Evolutionary conservation across 1,284 basidiomycete species (phyloP).

Genomic region (Inonotus obliquus): DNA sequence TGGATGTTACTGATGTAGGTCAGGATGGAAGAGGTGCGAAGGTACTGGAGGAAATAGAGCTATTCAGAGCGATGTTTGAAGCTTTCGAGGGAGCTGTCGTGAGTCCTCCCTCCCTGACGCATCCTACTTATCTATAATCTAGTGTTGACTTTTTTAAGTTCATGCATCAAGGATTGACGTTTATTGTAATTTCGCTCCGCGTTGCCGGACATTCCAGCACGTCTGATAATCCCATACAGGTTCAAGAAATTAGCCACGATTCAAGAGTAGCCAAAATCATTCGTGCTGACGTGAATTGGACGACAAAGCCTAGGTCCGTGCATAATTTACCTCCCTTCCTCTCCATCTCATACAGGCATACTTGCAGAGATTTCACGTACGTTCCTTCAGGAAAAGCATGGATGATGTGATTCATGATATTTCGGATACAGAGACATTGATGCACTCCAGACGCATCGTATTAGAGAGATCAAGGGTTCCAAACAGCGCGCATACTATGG

Average conservation of each 20-base stretch:
- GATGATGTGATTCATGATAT: neutral
- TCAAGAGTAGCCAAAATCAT: slow-evolving; percentile 67
- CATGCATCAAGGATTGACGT: slow-evolving; percentile 78
- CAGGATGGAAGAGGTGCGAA: slow-evolving; percentile 36
- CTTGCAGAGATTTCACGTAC: slow-evolving; percentile 65
- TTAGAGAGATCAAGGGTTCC: slow-evolving; percentile 62
- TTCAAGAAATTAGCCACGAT: slow-evolving; percentile 82
- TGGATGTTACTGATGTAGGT: slow-evolving; percentile 55
- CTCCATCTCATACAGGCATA: slow-evolving; percentile 3
- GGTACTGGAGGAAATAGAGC: slow-evolving; percentile 83
- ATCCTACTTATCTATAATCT: neutral
- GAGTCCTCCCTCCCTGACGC: slow-evolving; percentile 25
- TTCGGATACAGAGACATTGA: slow-evolving; percentile 59
- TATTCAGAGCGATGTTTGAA: slow-evolving; percentile 83
- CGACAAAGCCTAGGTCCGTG: slow-evolving; percentile 67
- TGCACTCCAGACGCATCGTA: slow-evolving; percentile 73
- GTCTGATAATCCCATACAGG: slow-evolving; percentile 35
- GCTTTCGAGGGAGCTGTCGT: slow-evolving; percentile 77
- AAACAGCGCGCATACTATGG: slow-evolving; percentile 69
- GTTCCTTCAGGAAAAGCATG: slow-evolving; percentile 21
- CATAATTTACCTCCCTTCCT: neutral
- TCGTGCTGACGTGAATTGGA: slow-evolving; percentile 78
- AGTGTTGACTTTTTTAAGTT: slow-evolving; percentile 43
- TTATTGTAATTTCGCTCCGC: slow-evolving; percentile 44
- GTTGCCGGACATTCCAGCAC: neutral